A percentile compares a stretch with the other conserved stretches of the same genome.
These are phyloP conservation scores for Crithidia thermophila DNA, from an alignment of 208 protist genomes.

Conservation along the genomic window DNA sequence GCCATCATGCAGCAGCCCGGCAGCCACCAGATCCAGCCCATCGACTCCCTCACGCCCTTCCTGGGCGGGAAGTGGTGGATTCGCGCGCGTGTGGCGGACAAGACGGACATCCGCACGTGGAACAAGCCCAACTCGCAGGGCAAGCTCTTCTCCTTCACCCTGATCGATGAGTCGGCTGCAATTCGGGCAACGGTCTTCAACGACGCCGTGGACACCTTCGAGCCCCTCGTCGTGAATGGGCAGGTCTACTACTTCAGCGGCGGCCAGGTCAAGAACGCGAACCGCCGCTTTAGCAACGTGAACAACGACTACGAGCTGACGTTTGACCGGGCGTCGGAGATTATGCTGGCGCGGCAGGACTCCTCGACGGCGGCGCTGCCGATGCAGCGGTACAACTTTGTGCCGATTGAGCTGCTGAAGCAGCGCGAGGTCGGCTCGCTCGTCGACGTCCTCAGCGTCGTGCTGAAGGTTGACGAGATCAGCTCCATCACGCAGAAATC, in stretches of 20 bases:
- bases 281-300: constrained; percentile 90
- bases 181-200: constrained; percentile 94
- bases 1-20: constrained; percentile 57
- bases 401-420: constrained; percentile 85
- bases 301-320: constrained; percentile 95
- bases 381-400: constrained; percentile 89
- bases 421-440: constrained; percentile 86
- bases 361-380: constrained; percentile 51
- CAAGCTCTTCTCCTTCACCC: constrained; percentile 92
- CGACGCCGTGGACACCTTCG: constrained; percentile 89
- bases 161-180: constrained; percentile 88
- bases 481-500: constrained; percentile 80
- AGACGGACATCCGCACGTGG: constrained; percentile 91
- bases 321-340: constrained; percentile 82
- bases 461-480: constrained; percentile 75
- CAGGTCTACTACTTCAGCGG: constrained; percentile 93
- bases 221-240: constrained; percentile 85
- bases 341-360: constrained; percentile 71
- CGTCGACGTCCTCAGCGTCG: constrained; percentile 85
- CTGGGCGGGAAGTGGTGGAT: constrained; percentile 92
- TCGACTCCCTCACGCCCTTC: constrained; percentile 91
- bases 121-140: constrained; percentile 92
- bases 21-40: constrained; percentile 88
- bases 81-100: constrained; percentile 90
- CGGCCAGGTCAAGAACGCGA: constrained; percentile 93